Conservation (phyloP, 116 monocot species). For the Zostera marina region DNA sequence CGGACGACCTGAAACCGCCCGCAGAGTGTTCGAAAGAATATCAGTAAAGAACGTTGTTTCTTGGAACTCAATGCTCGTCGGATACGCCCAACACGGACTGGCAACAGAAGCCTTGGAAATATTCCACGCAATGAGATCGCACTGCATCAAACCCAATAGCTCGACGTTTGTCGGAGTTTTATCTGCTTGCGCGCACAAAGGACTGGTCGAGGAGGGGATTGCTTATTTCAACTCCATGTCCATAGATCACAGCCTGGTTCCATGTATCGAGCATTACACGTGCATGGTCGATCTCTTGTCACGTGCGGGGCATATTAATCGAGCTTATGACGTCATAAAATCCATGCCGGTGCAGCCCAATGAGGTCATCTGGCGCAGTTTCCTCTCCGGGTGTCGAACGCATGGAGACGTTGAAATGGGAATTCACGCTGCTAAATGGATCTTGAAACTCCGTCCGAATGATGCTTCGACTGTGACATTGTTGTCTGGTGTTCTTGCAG, state of each 20-base stretch:
- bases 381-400: constrained; percentile 5
- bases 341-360: constrained; percentile 4
- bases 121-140: not conserved
- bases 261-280: constrained; percentile 1
- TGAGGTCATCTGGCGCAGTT: constrained; percentile 7
- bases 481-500: constrained; percentile 9
- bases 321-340: constrained; percentile 3
- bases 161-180: constrained; percentile 4
- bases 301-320: not conserved
- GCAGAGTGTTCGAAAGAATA: not conserved
- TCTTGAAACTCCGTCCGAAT: constrained; percentile 1
- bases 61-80: constrained; percentile 20
- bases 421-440: constrained; percentile 4
- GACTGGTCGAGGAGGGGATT: constrained; percentile 2
- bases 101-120: constrained; percentile 4
- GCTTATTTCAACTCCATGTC: not conserved
- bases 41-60: constrained; percentile 5
- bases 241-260: not conserved
- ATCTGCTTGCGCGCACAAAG: constrained; percentile 4
- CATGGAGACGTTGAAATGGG: constrained; percentile 6
- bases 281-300: constrained; percentile 10
- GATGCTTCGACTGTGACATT: constrained; percentile 4
- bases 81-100: constrained; percentile 12
- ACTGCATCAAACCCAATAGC: not conserved
- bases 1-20: constrained; percentile 3